phyloP scores from a whole-genome alignment of 331 rosid species.

The Quercus phellos region DNA sequence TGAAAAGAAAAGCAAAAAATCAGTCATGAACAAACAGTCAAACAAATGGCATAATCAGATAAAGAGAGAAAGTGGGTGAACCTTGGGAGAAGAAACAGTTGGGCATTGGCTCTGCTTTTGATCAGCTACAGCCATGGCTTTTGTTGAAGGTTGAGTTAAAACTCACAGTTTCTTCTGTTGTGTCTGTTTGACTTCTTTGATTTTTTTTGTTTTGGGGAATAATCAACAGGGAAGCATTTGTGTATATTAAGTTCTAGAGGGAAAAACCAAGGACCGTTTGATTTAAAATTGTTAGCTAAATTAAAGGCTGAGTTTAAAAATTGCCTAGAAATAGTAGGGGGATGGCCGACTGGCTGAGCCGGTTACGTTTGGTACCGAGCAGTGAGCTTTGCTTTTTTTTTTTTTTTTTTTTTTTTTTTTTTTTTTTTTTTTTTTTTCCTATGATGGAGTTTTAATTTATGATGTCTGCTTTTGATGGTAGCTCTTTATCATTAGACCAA shows the following conservation, averaged over 20 bases:
- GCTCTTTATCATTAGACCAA: accelerated
- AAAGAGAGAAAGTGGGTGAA: background rate
- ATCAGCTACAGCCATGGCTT: background rate
- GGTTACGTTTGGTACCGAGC: too few species aligned
- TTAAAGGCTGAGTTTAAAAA: background rate
- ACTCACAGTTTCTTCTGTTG: background rate
- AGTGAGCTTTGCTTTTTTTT: too few species aligned
- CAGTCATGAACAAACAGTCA: background rate
- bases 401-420: too few species aligned
- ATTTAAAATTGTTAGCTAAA: background rate
- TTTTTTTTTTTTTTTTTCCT: too few species aligned
- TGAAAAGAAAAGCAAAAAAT: background rate
- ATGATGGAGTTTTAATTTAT: too few species aligned
- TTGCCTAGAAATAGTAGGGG: background rate
- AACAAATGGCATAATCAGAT: background rate
- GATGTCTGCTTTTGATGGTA: accelerated
- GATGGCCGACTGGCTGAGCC: too few species aligned
- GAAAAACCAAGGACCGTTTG: background rate
- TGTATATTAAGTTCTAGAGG: background rate
- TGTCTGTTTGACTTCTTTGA: background rate
- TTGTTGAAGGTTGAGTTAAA: background rate
- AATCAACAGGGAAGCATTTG: background rate
- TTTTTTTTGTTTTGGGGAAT: background rate
- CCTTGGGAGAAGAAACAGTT: background rate
- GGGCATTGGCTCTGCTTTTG: background rate